phyloP scores from a whole-genome alignment of 1,284 basidiomycete genomes.

The Xanthoconium separans region DNA sequence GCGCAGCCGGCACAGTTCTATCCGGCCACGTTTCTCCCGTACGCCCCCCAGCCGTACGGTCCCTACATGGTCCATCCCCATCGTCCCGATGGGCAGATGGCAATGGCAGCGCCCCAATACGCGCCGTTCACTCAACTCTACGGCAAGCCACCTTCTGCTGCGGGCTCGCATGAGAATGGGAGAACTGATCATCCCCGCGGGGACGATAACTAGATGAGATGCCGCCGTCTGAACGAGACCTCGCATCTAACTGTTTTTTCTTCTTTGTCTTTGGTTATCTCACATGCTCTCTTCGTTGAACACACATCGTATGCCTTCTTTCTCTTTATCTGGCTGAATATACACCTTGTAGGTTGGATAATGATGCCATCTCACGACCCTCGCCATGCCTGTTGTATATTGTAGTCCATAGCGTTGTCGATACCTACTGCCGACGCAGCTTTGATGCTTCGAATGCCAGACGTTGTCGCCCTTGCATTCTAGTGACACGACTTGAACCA shows the following conservation, averaged over 20 bases:
- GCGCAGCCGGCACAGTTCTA: conserved; percentile 48
- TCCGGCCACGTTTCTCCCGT: conserved; percentile 48
- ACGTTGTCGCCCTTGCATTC: conserved; percentile 22
- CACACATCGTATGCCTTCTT: conserved; percentile 19
- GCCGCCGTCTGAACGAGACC: conserved; percentile 10
- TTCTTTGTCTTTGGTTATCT: conserved; percentile 13
- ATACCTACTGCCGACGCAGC: conserved; percentile 30
- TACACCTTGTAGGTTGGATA: conserved; percentile 33
- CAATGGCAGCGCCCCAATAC: conserved; percentile 36
- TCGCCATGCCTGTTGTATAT: conserved; percentile 27
- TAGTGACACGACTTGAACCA: background rate
- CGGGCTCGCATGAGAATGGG: conserved; percentile 32
- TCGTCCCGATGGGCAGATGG: conserved; percentile 42
- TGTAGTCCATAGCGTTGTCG: conserved; percentile 31
- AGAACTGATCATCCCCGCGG: conserved; percentile 31
- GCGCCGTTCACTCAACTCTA: conserved; percentile 38
- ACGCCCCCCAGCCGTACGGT: conserved; percentile 47
- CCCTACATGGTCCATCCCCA: conserved; percentile 49
- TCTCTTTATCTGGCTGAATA: conserved; percentile 17
- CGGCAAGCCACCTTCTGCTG: conserved; percentile 34
- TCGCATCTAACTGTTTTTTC: conserved; percentile 13
- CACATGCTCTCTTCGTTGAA: conserved; percentile 19
- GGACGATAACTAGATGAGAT: conserved; percentile 35
- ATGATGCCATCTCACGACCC: conserved; percentile 22
- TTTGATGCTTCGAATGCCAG: conserved; percentile 19